Percentiles rank a stretch among this genome's conserved stretches.
phyloP scores from a whole-genome alignment of 352 stramenopile genomes.

The Thraustotheca clavata region DNA sequence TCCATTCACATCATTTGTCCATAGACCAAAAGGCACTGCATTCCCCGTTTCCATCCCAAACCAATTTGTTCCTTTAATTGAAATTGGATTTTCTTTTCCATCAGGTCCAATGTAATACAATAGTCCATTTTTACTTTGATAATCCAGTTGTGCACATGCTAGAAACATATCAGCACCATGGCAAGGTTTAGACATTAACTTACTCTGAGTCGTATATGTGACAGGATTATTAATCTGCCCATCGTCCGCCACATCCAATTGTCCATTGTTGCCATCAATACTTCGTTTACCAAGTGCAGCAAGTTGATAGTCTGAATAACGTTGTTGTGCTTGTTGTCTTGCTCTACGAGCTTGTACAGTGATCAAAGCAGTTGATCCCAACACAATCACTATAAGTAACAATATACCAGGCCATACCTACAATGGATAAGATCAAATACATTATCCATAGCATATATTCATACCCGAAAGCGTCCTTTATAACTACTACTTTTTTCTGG shows the following conservation, averaged over 20 bases:
- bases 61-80: slow-evolving; percentile 64
- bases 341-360: slow-evolving; percentile 36
- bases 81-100: slow-evolving; percentile 41
- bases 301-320: neutral
- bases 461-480: slow-evolving; percentile 54
- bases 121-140: slow-evolving; percentile 49
- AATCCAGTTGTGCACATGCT: slow-evolving; percentile 45
- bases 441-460: neutral
- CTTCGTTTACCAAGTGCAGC: neutral
- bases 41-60: slow-evolving; percentile 70
- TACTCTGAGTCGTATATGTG: slow-evolving; percentile 17
- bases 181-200: neutral
- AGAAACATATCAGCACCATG: neutral
- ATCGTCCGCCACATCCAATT: slow-evolving; percentile 12
- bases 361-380: slow-evolving; percentile 35
- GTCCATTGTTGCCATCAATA: slow-evolving; percentile 10
- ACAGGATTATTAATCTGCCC: slow-evolving; percentile 27
- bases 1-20: slow-evolving; percentile 65
- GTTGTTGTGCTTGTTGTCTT: slow-evolving; percentile 23
- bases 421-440: neutral
- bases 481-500: slow-evolving; percentile 33
- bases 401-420: slow-evolving; percentile 55
- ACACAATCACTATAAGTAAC: slow-evolving; percentile 37
- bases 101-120: slow-evolving; percentile 38
- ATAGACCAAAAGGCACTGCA: slow-evolving; percentile 59